Conservation (phyloP, 2,329 filamentous ascomycete genomes). For the Ustilaginoidea virens region DNA sequence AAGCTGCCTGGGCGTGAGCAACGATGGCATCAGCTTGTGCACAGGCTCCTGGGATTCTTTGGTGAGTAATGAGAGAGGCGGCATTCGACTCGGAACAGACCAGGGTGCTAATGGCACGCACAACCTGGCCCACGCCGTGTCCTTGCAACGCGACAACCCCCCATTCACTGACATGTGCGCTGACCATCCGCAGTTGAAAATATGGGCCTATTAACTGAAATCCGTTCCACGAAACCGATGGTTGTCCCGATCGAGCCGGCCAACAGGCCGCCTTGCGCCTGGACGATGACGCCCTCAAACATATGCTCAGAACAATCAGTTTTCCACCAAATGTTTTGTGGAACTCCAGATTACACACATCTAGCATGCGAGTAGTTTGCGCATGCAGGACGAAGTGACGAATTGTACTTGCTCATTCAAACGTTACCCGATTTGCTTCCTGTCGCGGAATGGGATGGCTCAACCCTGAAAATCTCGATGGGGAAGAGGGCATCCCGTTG, state of each 20-base stretch:
- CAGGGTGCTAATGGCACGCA: too few species aligned
- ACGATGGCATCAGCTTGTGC: slow-evolving; percentile 97
- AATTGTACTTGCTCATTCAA: too few species aligned
- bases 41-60: slow-evolving; percentile 99
- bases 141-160: too few species aligned
- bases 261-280: slow-evolving; percentile 14
- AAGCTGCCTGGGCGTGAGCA: slow-evolving; percentile 96
- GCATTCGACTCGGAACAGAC: too few species aligned
- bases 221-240: slow-evolving; percentile 9
- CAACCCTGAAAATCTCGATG: too few species aligned
- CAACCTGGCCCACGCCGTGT: too few species aligned
- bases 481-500: too few species aligned
- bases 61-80: slow-evolving; percentile 55
- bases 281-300: slow-evolving; percentile 9
- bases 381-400: slow-evolving; percentile 25
- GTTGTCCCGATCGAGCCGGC: slow-evolving; percentile 13
- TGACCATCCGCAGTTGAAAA: slow-evolving; percentile 49
- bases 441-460: too few species aligned
- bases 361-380: slow-evolving; percentile 19
- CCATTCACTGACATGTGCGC: too few species aligned
- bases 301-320: slow-evolving; percentile 16
- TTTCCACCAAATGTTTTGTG: slow-evolving; percentile 12
- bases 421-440: too few species aligned
- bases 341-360: slow-evolving; percentile 14
- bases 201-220: slow-evolving; percentile 59